Evolutionary conservation across 768 basidiomycete genomes (phyloP).

Genomic region (Mycena pura): DNA sequence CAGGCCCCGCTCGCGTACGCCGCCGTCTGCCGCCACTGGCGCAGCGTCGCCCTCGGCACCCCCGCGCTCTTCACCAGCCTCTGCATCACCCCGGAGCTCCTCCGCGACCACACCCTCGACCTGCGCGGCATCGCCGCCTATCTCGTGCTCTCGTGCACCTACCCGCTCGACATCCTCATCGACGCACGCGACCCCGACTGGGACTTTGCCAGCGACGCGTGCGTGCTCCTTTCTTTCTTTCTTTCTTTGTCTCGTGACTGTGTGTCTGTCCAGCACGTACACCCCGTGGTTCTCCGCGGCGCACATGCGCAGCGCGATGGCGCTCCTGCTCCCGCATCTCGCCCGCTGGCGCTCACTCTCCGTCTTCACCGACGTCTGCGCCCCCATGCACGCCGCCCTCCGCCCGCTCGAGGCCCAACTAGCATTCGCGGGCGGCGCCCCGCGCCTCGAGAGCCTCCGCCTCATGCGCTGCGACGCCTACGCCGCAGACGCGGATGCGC

Average conservation of each 20-base stretch:
- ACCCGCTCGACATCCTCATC: conserved; percentile 61
- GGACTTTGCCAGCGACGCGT: conserved; percentile 63
- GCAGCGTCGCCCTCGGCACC: conserved; percentile 53
- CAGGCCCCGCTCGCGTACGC: conserved; percentile 54
- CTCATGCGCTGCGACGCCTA: conserved; percentile 70
- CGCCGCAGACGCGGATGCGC: conserved; percentile 49
- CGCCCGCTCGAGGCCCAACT: conserved; percentile 48
- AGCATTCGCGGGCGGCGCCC: conserved; percentile 43
- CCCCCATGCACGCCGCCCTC: conserved; percentile 63
- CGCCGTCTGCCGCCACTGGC: conserved; percentile 59
- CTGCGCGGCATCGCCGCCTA: conserved; percentile 47
- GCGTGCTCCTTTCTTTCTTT: conserved; percentile 24
- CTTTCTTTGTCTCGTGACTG: conserved; percentile 21
- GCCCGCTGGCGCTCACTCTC: conserved; percentile 58
- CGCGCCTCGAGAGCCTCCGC: conserved; percentile 54
- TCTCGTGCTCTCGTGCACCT: conserved; percentile 53
- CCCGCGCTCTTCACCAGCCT: conserved; percentile 63
- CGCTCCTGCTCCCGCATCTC: conserved; percentile 58
- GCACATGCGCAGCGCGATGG: conserved; percentile 53
- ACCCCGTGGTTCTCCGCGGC: conserved; percentile 43
- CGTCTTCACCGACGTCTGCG: conserved; percentile 62
- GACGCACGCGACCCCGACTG: conserved; percentile 65
- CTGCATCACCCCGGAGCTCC: conserved; percentile 52
- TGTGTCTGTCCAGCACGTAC: conserved; percentile 29
- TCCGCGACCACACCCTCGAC: too few relatives aligned